Evolutionary conservation across 306 rosid genomes (phyloP).

Genomic region (Trifolium subterraneum): DNA sequence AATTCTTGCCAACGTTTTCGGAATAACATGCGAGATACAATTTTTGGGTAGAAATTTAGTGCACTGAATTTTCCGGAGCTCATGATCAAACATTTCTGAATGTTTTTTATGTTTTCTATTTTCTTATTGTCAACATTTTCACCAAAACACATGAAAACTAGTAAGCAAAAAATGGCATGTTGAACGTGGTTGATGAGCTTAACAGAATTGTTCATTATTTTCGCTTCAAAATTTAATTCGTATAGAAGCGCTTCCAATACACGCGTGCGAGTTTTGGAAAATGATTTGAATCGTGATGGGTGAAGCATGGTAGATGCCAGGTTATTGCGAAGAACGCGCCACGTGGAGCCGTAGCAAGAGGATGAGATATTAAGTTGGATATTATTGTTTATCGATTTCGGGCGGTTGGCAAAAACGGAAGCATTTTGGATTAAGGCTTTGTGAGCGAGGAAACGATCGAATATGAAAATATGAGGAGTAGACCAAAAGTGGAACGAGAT

Average conservation of each 20-base stretch:
- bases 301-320: conserved; percentile 47
- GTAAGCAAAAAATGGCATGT: conserved; percentile 33
- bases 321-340: conserved; percentile 55
- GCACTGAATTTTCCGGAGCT: not conserved
- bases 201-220: not conserved
- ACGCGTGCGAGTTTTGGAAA: conserved; percentile 31
- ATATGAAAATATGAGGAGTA: conserved; percentile 33
- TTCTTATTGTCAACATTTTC: not conserved
- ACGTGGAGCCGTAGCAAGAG: conserved; percentile 44
- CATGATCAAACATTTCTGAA: not conserved
- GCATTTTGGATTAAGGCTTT: conserved; percentile 41
- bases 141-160: conserved; percentile 48
- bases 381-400: not conserved
- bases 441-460: conserved; percentile 47
- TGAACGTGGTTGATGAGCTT: not conserved
- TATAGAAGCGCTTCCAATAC: conserved; percentile 38
- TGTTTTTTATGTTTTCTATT: not conserved
- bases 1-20: not conserved
- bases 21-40: not conserved
- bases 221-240: not conserved
- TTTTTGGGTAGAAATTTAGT: not conserved
- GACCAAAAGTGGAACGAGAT: conserved; percentile 36
- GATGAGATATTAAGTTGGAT: conserved; percentile 40
- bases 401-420: conserved; percentile 45
- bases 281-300: conserved; percentile 33